phyloP scores from a whole-genome alignment of 2,329 filamentous ascomycete genomes.

The Bipolaris zeicola region DNA sequence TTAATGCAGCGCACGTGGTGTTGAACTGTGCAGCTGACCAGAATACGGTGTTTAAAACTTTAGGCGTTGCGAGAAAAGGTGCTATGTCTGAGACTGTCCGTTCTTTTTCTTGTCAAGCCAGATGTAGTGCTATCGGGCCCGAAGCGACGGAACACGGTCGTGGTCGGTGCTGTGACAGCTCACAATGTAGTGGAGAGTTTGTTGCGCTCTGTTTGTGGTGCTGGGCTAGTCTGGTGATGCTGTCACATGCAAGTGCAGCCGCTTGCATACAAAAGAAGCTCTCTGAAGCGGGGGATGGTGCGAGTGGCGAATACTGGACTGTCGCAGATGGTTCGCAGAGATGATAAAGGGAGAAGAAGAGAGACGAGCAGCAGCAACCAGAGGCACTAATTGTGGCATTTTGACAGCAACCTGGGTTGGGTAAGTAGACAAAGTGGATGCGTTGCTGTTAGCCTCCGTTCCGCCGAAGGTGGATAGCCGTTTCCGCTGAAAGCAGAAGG shows the following conservation, averaged over 20 bases:
- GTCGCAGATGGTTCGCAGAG: neutral
- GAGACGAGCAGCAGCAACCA: neutral
- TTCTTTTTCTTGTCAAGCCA: conserved; percentile 5
- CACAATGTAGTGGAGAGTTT: neutral
- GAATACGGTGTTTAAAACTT: neutral
- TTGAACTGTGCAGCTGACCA: neutral
- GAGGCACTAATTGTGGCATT: conserved; percentile 20
- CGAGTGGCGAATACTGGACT: neutral
- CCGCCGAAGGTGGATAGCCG: conserved; percentile 22
- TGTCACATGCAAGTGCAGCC: conserved; percentile 38
- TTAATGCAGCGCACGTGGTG: neutral
- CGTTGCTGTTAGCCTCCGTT: conserved; percentile 23
- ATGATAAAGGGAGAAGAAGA: conserved; percentile 8
- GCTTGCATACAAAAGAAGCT: conserved; percentile 21
- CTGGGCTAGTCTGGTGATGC: conserved; percentile 22
- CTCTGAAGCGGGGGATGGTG: conserved; percentile 16
- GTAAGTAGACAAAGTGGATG: conserved; percentile 25
- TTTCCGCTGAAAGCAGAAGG: neutral
- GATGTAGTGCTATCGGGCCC: neutral
- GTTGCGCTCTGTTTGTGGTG: conserved; percentile 9
- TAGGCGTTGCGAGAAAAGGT: neutral
- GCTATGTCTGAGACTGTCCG: neutral
- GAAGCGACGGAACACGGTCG: neutral
- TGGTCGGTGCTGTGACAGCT: neutral
- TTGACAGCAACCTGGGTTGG: conserved; percentile 21